Percentiles rank a stretch among this genome's conserved stretches.
Conservation (phyloP, 352 stramenopile species). For the Pythium scleroteichum region DNA sequence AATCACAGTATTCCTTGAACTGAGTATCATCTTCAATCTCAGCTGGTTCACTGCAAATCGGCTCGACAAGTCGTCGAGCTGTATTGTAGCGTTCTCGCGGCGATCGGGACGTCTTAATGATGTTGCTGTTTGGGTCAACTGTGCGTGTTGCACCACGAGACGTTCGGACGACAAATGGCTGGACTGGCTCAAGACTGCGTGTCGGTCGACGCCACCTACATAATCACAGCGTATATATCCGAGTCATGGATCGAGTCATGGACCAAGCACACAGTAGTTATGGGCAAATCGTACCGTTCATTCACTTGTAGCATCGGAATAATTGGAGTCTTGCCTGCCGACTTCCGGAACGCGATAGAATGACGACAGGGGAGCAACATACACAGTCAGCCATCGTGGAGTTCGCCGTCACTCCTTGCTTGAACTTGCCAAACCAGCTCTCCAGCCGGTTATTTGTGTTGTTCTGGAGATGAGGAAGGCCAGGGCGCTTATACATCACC, state of each 20-base stretch:
- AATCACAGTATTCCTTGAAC: slow-evolving; percentile 27
- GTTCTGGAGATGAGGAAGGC: slow-evolving; percentile 29
- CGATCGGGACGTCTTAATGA: not conserved
- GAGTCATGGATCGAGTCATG: too few relatives aligned
- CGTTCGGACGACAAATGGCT: not conserved
- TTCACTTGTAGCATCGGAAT: not conserved
- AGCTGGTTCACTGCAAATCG: slow-evolving; percentile 10
- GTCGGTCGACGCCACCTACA: too few relatives aligned
- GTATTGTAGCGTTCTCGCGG: not conserved
- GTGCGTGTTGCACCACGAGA: not conserved
- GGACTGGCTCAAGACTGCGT: not conserved
- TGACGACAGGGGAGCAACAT: slow-evolving; percentile 4
- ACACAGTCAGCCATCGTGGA: not conserved
- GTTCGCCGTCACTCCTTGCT: slow-evolving; percentile 1
- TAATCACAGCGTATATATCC: too few relatives aligned
- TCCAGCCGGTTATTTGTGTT: slow-evolving; percentile 37
- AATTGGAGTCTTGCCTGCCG: not conserved
- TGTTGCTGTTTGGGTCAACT: not conserved
- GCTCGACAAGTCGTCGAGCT: not conserved
- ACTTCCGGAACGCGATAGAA: not conserved
- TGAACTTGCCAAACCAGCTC: slow-evolving; percentile 35
- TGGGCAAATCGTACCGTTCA: not conserved
- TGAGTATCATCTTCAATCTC: slow-evolving; percentile 10
- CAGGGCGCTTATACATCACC: slow-evolving; percentile 13
- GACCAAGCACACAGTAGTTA: too few relatives aligned